Evolutionary conservation across 352 stramenopile genomes (phyloP).

Genomic region (Phytopythium kandeliae): DNA sequence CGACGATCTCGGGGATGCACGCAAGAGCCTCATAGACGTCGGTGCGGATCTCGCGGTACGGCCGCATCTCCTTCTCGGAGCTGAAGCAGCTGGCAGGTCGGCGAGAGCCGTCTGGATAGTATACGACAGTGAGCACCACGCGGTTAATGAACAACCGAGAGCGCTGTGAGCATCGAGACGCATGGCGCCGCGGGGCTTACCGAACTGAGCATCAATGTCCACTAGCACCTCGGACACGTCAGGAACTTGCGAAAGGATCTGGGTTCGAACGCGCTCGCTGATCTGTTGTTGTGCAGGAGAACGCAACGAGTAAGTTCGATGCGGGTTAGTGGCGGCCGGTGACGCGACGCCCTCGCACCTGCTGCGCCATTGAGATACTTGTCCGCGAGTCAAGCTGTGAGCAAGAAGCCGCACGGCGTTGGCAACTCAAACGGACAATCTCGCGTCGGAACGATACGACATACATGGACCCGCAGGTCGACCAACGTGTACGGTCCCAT

Average conservation of each 20-base stretch:
- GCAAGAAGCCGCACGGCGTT: too few species aligned
- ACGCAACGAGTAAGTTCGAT: too few species aligned
- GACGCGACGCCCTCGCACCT: conserved; percentile 25
- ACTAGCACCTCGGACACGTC: conserved; percentile 88
- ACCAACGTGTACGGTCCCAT: conserved; percentile 88
- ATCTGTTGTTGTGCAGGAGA: conserved; percentile 24
- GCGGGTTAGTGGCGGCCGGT: too few species aligned
- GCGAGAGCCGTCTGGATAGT: neutral
- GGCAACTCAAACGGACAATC: too few species aligned
- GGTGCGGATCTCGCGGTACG: conserved; percentile 69
- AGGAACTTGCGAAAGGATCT: conserved; percentile 60
- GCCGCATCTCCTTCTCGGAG: conserved; percentile 53
- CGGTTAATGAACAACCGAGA: neutral
- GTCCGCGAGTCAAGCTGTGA: conserved; percentile 63
- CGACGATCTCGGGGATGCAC: conserved; percentile 61
- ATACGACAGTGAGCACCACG: neutral
- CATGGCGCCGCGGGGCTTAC: conserved; percentile 15
- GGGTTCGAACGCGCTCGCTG: conserved; percentile 51
- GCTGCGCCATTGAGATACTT: conserved; percentile 81
- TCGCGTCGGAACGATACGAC: too few species aligned
- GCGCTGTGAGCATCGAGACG: neutral
- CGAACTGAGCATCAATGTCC: conserved; percentile 74
- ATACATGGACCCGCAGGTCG: conserved; percentile 79
- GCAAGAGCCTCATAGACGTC: conserved; percentile 59
- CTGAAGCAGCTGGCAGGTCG: conserved; percentile 1